These are phyloP conservation scores for Ceratonia siliqua DNA, from an alignment of 306 rosid species.

Conservation along the genomic window DNA sequence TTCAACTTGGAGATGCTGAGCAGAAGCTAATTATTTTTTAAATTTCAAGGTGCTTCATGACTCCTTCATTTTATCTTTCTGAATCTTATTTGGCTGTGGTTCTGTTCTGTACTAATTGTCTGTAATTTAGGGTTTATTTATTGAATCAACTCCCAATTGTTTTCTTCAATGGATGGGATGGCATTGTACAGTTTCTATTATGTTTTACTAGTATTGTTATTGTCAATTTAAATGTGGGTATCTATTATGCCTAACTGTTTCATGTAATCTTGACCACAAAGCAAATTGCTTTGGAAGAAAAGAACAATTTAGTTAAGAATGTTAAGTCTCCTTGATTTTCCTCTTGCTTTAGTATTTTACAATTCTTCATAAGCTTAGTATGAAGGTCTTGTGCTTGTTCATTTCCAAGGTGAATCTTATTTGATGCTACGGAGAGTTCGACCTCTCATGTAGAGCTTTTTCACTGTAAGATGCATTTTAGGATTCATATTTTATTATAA, in stretches of 20 bases:
- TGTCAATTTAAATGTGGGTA: conserved; percentile 38
- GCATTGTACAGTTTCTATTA: conserved; percentile 52
- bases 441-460: too few species aligned
- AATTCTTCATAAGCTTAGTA: neutral
- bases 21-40: conserved; percentile 32
- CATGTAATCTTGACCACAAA: conserved; percentile 44
- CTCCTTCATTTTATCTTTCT: conserved; percentile 46
- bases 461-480: too few species aligned
- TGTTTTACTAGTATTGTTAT: conserved; percentile 29
- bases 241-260: conserved; percentile 38
- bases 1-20: conserved; percentile 87
- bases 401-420: neutral
- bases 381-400: neutral
- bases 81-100: conserved; percentile 10
- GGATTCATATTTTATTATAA: too few species aligned
- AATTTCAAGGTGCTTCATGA: conserved; percentile 56
- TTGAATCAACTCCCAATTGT: conserved; percentile 51
- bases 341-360: neutral
- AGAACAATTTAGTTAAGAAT: conserved; percentile 34
- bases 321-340: neutral
- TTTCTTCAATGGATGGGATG: conserved; percentile 54
- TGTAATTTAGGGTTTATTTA: conserved; percentile 67
- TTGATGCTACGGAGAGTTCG: too few species aligned
- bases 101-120: conserved; percentile 61
- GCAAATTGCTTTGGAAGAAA: conserved; percentile 43